Evolutionary conservation across 2,329 filamentous ascomycete genomes (phyloP), one percentile per base, ranked within the genome.

Genomic region (Talaromyces funiculosus): DNA sequence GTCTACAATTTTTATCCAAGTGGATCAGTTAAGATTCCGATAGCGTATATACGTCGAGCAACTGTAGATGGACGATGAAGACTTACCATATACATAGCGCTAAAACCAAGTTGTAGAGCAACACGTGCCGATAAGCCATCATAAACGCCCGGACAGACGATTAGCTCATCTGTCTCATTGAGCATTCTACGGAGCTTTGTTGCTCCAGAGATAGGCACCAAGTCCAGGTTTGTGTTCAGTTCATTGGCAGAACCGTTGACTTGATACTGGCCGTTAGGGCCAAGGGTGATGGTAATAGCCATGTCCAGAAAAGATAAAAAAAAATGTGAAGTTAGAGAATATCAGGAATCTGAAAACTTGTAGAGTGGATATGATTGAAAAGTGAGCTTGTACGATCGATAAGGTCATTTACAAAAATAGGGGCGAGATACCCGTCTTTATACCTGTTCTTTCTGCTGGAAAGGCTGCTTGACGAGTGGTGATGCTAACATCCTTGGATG

Each of bases 51-150:
- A n/a, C n/a, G n/a, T n/a, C n/a, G n/a, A n/a, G n/a, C n/a, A n/a
- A n/a, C 7, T 18, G 18, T 4, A 22, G 3, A 35, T 14, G 9
- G 31, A 5, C 43, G n/a, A 2, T 40, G 38, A 3, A 8, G n/a
- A 58, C 26, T 53, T 67, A 81, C 79, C 80, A 82, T 82, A 66
- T 82, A 82, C 63, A 82, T 68, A 8, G 77, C 77, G 60, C 80
- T 75, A 61, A 81, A 82, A 24, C 79, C 80, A 9, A 77, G 70
- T 37, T 76, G 73, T 33, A 82, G 73, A 26, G 80, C 80, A 18
- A 80, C 74, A 33, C 78, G 75, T 37, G 80, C 79, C 6, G 79
- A 80, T 20, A 82, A 66, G 12, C 80, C 80, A 69, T 82, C 80
- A 60, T 80, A 81, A n/a, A 82, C 78, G 12, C 80, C 79, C 3